phyloP scores from a whole-genome alignment of 2,329 filamentous ascomycete species.

The Bretziella fagacearum region DNA sequence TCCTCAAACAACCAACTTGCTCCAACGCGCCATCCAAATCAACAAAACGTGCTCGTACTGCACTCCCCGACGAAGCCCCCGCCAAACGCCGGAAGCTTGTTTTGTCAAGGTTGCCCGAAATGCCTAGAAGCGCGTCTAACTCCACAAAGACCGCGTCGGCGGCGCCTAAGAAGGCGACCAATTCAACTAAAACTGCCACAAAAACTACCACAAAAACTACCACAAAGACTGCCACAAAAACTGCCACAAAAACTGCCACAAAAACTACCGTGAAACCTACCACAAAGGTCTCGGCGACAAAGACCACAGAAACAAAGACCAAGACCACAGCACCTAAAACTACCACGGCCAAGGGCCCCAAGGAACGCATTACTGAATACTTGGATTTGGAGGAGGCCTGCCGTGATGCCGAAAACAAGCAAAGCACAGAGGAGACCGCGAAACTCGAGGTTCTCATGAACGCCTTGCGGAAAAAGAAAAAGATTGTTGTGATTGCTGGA shows the following conservation, averaged over 20 bases:
- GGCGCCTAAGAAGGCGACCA: slow-evolving; percentile 47
- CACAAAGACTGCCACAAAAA: neutral
- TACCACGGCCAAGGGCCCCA: slow-evolving; percentile 20
- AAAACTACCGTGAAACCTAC: neutral
- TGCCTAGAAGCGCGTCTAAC: slow-evolving; percentile 18
- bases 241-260: neutral
- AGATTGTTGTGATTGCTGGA: slow-evolving; percentile 91
- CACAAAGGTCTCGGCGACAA: neutral
- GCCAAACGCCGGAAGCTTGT: slow-evolving; percentile 11
- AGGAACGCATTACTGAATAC: slow-evolving; percentile 61
- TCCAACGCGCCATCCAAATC: neutral
- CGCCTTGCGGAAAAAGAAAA: slow-evolving; percentile 72
- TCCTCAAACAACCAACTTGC: slow-evolving; percentile 2
- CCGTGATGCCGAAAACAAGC: slow-evolving; percentile 26
- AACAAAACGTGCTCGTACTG: slow-evolving; percentile 10
- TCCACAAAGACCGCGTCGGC: slow-evolving; percentile 39
- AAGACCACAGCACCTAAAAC: slow-evolving; percentile 1
- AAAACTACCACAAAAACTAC: neutral
- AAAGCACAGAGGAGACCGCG: slow-evolving; percentile 30
- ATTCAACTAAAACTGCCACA: neutral
- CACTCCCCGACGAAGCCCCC: slow-evolving; percentile 6
- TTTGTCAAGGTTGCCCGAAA: neutral
- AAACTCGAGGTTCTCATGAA: slow-evolving; percentile 57
- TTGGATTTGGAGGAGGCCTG: slow-evolving; percentile 46
- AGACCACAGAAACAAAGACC: neutral